A percentile compares a stretch with the other conserved stretches of the same genome.
phyloP scores from a whole-genome alignment of 768 basidiomycete genomes.

The Dentipellis sp. region DNA sequence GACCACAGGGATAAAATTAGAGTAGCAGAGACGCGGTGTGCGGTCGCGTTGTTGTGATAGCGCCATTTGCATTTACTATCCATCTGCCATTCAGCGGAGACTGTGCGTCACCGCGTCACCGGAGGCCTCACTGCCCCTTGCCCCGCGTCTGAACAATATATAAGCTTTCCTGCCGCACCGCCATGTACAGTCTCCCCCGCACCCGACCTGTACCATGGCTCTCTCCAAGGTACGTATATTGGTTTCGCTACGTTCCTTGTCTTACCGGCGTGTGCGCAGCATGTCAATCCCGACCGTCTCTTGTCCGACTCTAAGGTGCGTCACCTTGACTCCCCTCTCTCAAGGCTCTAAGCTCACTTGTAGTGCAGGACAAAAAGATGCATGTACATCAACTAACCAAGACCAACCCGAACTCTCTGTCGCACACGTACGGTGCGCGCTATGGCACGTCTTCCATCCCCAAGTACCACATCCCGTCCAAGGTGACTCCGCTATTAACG shows the following conservation, averaged over 20 bases:
- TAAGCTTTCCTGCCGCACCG: not conserved
- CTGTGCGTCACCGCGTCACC: too few species aligned
- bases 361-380: slow-evolving; percentile 35
- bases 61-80: too few species aligned
- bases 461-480: slow-evolving; percentile 55
- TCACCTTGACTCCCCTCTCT: not conserved
- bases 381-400: slow-evolving; percentile 26
- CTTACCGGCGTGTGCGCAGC: not conserved
- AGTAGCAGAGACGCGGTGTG: too few species aligned
- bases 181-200: not conserved
- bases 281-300: slow-evolving; percentile 11
- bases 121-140: too few species aligned
- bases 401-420: slow-evolving; percentile 22
- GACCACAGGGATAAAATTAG: too few species aligned
- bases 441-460: slow-evolving; percentile 64
- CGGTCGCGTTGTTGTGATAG: too few species aligned
- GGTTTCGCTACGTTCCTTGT: not conserved
- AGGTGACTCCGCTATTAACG: slow-evolving; percentile 23
- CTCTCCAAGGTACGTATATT: slow-evolving; percentile 9
- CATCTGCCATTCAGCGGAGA: too few species aligned
- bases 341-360: not conserved
- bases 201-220: slow-evolving; percentile 4
- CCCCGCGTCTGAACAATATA: not conserved
- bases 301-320: slow-evolving; percentile 4
- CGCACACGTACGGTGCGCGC: slow-evolving; percentile 48